A percentile compares a stretch with the other conserved stretches of the same genome.
Conservation (phyloP, 306 rosid species). For the Quercus cerris region DNA sequence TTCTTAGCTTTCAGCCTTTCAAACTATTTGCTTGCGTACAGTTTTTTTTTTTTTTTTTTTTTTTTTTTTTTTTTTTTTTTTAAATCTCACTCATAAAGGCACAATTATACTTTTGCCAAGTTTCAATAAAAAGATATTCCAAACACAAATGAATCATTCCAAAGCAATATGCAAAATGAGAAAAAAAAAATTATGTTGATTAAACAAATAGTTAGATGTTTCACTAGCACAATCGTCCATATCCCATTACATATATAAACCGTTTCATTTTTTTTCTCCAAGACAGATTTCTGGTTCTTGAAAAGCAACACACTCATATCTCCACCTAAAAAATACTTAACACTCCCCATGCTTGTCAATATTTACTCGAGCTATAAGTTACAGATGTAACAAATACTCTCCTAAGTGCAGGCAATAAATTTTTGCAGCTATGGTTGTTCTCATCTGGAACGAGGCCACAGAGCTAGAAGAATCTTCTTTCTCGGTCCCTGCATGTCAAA, state of each 20-base stretch:
- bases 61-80: too few species aligned
- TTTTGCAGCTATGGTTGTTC: slow-evolving; percentile 16
- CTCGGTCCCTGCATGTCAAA: slow-evolving; percentile 61
- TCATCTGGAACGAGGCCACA: slow-evolving; percentile 26
- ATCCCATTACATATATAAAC: background rate
- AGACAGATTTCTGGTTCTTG: background rate
- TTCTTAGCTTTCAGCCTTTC: too few species aligned
- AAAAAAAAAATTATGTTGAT: background rate
- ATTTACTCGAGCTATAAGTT: background rate
- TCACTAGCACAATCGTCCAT: background rate
- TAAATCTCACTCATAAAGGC: too few species aligned
- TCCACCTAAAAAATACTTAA: background rate
- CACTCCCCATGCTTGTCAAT: background rate
- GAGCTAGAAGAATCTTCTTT: slow-evolving; percentile 59
- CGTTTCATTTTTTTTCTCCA: background rate
- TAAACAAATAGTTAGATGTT: background rate
- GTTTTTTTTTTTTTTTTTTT: too few species aligned
- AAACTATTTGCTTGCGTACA: too few species aligned
- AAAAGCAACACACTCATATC: background rate
- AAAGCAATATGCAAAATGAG: background rate
- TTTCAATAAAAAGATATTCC: too few species aligned
- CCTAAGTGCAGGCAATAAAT: background rate
- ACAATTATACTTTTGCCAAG: too few species aligned
- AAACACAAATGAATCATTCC: background rate
- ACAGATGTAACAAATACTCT: background rate